Percentiles rank a stretch among this genome's conserved stretches.
These are phyloP conservation scores for Sugiyamaella castrensis DNA, from an alignment of 1,139 yeast species.

Conservation along the genomic window DNA sequence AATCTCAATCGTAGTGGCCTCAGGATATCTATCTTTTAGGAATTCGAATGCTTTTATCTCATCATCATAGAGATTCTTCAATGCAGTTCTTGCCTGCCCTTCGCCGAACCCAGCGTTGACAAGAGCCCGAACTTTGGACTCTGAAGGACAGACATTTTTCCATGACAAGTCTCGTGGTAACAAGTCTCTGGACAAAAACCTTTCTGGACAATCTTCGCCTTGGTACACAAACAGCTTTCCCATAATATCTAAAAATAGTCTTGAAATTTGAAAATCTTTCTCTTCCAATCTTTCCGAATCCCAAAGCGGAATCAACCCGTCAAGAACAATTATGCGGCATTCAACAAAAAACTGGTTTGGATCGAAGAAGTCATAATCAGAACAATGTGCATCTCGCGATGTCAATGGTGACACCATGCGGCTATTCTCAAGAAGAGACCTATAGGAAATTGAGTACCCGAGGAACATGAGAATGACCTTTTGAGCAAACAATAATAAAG, in stretches of 20 bases:
- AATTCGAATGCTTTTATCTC: slow-evolving; percentile 7
- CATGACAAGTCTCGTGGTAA: slow-evolving; percentile 34
- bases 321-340: slow-evolving; percentile 30
- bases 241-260: slow-evolving; percentile 26
- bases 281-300: slow-evolving; percentile 25
- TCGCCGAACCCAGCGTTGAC: slow-evolving; percentile 46
- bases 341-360: slow-evolving; percentile 36
- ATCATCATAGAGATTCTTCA: slow-evolving; percentile 22
- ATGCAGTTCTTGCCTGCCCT: slow-evolving; percentile 40
- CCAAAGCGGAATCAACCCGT: slow-evolving; percentile 31
- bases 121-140: slow-evolving; percentile 49
- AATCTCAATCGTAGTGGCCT: slow-evolving; percentile 2
- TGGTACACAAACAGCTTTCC: slow-evolving; percentile 23
- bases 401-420: slow-evolving; percentile 24
- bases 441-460: slow-evolving; percentile 24
- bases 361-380: slow-evolving; percentile 31
- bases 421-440: slow-evolving; percentile 26
- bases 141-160: slow-evolving; percentile 51
- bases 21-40: neutral
- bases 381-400: slow-evolving; percentile 29
- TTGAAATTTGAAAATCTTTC: slow-evolving; percentile 25
- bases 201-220: slow-evolving; percentile 24
- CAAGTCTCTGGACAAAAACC: slow-evolving; percentile 14
- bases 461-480: slow-evolving; percentile 26
- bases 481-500: slow-evolving; percentile 22